phyloP scores from a whole-genome alignment of 495 filamentous ascomycete species.

The Lasiosphaeria ovina region DNA sequence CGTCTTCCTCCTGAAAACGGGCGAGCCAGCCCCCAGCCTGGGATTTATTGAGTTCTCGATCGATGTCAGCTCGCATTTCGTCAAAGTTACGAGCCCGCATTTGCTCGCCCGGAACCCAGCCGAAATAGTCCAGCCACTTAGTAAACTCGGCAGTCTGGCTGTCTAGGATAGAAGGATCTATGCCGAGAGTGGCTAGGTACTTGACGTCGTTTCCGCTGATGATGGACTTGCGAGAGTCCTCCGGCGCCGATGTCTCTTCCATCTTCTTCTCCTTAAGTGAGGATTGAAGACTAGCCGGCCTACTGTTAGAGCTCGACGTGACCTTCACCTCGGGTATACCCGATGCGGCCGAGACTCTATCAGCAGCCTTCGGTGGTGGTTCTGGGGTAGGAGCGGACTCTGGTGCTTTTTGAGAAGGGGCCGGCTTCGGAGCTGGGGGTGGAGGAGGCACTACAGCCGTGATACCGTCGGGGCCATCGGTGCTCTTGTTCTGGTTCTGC shows the following conservation, averaged over 20 bases:
- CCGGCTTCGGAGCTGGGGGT: slow-evolving; percentile 56
- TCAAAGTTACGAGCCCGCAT: slow-evolving; percentile 72
- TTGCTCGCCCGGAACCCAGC: slow-evolving; percentile 75
- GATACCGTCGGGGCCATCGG: slow-evolving; percentile 77
- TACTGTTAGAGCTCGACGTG: slow-evolving; percentile 37
- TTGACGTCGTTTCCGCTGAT: slow-evolving; percentile 72
- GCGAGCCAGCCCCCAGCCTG: slow-evolving; percentile 92
- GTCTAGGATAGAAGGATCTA: slow-evolving; percentile 68
- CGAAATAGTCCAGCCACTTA: slow-evolving; percentile 78
- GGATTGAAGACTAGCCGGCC: slow-evolving; percentile 36
- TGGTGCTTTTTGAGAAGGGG: slow-evolving; percentile 28
- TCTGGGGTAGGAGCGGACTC: slow-evolving; percentile 20
- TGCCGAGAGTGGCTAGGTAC: slow-evolving; percentile 72
- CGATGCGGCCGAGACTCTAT: slow-evolving; percentile 22
- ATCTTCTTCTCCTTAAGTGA: slow-evolving; percentile 44
- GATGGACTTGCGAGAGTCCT: slow-evolving; percentile 53
- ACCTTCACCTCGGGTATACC: slow-evolving; percentile 52
- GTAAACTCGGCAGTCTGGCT: slow-evolving; percentile 66
- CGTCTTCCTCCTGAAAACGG: slow-evolving; percentile 84
- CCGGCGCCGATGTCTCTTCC: slow-evolving; percentile 34
- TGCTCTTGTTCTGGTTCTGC: slow-evolving; percentile 51
- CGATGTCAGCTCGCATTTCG: slow-evolving; percentile 75
- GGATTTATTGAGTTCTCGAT: slow-evolving; percentile 81
- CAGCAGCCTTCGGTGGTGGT: slow-evolving; percentile 31
- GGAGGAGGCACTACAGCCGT: slow-evolving; percentile 69